phyloP scores from a whole-genome alignment of 305 asterid genomes.

The Fraxinus sp. region DNA sequence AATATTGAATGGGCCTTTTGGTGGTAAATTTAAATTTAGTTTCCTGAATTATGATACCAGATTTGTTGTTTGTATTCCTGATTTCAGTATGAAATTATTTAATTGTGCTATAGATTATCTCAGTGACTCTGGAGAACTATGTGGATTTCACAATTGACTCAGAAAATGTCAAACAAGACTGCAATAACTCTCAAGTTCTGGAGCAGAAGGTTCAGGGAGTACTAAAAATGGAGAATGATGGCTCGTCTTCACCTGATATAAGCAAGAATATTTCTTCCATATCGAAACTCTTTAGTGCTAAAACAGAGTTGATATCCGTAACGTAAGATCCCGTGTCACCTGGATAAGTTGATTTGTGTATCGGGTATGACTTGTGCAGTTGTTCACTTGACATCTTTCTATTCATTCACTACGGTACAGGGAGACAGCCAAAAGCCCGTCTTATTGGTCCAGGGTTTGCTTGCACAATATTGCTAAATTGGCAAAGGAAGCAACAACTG shows the following conservation, averaged over 20 bases:
- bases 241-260: constrained; percentile 36
- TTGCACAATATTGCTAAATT: constrained; percentile 42
- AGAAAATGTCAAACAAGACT: constrained; percentile 27
- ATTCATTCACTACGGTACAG: constrained; percentile 27
- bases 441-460: constrained; percentile 51
- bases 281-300: constrained; percentile 27
- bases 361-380: neutral
- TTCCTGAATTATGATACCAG: neutral
- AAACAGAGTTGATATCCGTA: constrained; percentile 32
- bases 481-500: constrained; percentile 54
- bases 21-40: neutral
- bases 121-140: constrained; percentile 53
- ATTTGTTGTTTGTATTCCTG: neutral
- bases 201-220: constrained; percentile 38
- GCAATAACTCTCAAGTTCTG: constrained; percentile 17
- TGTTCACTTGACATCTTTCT: constrained; percentile 17
- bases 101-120: constrained; percentile 36
- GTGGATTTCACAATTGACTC: constrained; percentile 29
- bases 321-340: constrained; percentile 28
- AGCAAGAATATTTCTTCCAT: constrained; percentile 35
- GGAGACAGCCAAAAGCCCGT: constrained; percentile 41
- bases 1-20: neutral
- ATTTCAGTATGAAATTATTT: constrained; percentile 14
- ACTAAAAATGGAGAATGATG: constrained; percentile 28
- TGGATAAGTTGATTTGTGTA: neutral